phyloP scores from a whole-genome alignment of 1,284 basidiomycete species.

The Pseudozyma flocculosa region DNA sequence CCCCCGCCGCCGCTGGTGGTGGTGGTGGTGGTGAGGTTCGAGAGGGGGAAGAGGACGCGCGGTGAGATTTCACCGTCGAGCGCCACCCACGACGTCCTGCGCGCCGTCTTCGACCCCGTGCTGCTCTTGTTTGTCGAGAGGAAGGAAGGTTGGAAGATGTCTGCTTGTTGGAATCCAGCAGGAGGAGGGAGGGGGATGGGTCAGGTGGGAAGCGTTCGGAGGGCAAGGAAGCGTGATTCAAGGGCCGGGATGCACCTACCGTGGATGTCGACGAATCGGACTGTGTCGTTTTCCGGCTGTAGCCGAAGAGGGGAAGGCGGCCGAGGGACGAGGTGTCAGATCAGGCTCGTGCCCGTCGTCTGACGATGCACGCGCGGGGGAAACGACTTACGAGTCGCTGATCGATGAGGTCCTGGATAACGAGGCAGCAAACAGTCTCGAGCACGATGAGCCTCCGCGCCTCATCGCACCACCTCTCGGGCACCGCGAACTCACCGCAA shows the following conservation, averaged over 20 bases:
- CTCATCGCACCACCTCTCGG: no score
- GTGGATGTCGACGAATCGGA: background rate
- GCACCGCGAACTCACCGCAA: conserved; percentile 2
- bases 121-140: background rate
- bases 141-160: background rate
- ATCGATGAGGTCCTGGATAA: background rate
- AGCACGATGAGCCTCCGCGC: no score
- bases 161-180: no score
- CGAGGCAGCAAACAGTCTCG: no score
- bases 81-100: background rate
- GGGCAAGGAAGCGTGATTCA: no score
- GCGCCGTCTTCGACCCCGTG: no score
- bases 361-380: no score
- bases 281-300: background rate
- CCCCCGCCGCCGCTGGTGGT: no score
- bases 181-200: no score
- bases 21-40: background rate
- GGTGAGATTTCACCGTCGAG: background rate
- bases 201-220: no score
- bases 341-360: no score
- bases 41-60: background rate
- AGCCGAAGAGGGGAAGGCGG: background rate
- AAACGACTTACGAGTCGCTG: background rate
- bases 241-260: background rate
- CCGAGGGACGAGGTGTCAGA: no score